Base-by-base conservation (phyloP, 371 early-diverging fungal species). In the Syncephalastrum monosporum region DNA sequence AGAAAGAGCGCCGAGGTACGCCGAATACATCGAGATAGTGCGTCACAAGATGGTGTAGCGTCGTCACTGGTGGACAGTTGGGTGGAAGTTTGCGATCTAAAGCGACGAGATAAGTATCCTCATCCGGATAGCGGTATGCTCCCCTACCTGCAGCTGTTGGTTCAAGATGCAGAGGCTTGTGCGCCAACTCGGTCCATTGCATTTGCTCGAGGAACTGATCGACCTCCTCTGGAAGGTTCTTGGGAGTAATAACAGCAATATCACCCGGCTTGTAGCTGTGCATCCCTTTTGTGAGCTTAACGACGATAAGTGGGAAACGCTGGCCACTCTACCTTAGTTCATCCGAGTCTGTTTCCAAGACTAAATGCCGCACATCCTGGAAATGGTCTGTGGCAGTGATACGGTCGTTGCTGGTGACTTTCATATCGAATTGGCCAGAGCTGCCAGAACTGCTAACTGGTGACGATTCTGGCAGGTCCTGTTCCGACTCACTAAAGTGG, bases 321-420 rank as follows among this genome's bases (percentile, higher is more conserved):
- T 44, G 17, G 8, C 5, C 38, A 33, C 16, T 50, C 50, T 56
- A 69, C 51, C 45, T 60, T 21, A 74, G 61, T 7, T 64, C 55
- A 0, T 62, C 42, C 16, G 61, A 21, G 38, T 64, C 56, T 7
- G 71, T 60, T 6, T 61, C 57, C 12, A 92, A 69, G 21, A 71
- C 81, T 13, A 97, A 51, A 54, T 89, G 92, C 7, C 95, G 82
- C 4, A 93, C 92, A 64, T 96, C 97, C 70, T 96, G 97, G 60
- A 93, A 93, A 61, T 97, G 97, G 33, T 85, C 84, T 3, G 51
- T 42, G 3, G 89, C 67, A 2, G 97, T 95, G 45, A 96, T 79
- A 12, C 97, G 73, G 43, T 80, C 62, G 47, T 83, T 87, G 17
- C 69, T 53, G 19, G 72, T 61, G 5, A 89, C 56, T 1, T 59